Base-by-base conservation (phyloP, 1,284 basidiomycete genomes). In the Ganoderma boninense region DNA sequence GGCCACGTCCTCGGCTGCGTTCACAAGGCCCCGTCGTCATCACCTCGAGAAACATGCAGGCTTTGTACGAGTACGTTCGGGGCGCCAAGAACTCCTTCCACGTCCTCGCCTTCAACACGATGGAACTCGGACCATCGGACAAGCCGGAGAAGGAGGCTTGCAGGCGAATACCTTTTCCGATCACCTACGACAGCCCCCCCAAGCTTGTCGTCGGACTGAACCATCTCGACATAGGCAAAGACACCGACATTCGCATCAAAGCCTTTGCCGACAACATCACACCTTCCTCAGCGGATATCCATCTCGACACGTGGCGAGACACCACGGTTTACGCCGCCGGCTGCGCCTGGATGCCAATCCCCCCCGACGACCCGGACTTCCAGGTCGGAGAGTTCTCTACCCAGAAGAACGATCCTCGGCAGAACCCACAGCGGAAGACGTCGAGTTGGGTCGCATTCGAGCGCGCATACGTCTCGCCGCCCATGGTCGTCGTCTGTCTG, bases 331-430 rank as follows among this genome's bases (percentile, higher is more conserved):
- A 52, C 49, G 23, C 49, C 20, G 49, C 49, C 2, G 49, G n/a
- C 23, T 52, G 49, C 20, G 26, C 23, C 49, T 52, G 49, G 49
- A 26, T 52, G 23, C 49, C 49, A 4, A 13, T 26, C 38, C 11
- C 49, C 49, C 13, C 61, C 23, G 35, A 62, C 65, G 61, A 70
- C 69, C 38, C 38, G 23, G 69, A 70, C 69, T 35, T 70, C 42
- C 66, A 70, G 44, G 61, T 38, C 35, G 69, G 69, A 8, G n/a
- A 32, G 38, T 67, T 62, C 61, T 42, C 10, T 8, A 57, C 65
- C 20, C n/a, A 2, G 23, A 42, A 67, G 46, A n/a, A 61, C 46
- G 56, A 42, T 26, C 42, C 16, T 4, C 43, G 1, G 16, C 26
- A n/a, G 32, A n/a, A 18, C 8, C 23, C 59, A 1, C 52, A 60